These are phyloP conservation scores for Petunia hybrid DNA, from an alignment of 305 asterid genomes.

Conservation along the genomic window DNA sequence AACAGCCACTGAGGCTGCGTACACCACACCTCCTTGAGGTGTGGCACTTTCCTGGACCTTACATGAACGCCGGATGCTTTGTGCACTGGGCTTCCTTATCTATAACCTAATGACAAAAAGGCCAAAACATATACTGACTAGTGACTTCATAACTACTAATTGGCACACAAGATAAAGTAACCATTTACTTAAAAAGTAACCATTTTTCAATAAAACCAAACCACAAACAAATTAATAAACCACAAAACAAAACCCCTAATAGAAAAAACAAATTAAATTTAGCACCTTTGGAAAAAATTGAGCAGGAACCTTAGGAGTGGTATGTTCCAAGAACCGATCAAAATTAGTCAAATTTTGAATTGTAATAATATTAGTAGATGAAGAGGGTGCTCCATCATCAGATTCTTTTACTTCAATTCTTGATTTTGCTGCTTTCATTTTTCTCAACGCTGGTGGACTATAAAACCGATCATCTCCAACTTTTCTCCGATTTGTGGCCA, in stretches of 20 bases:
- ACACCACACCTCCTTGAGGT: no score
- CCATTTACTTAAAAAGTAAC: neutral
- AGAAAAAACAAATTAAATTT: neutral
- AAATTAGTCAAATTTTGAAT: slow-evolving; percentile 51
- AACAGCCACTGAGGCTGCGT: no score
- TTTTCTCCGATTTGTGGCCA: slow-evolving; percentile 45
- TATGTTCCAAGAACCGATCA: slow-evolving; percentile 88
- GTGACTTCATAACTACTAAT: neutral
- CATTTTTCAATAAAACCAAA: neutral
- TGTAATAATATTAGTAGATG: neutral
- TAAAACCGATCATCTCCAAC: slow-evolving; percentile 72
- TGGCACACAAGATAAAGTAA: neutral
- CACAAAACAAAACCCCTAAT: neutral
- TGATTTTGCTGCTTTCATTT: slow-evolving; percentile 46
- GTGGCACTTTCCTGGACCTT: no score
- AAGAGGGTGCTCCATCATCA: slow-evolving; percentile 38
- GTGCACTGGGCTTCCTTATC: neutral
- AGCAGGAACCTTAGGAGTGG: slow-evolving; percentile 80
- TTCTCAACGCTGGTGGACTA: slow-evolving; percentile 88
- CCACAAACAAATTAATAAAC: neutral
- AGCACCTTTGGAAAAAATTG: slow-evolving; percentile 77
- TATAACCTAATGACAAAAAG: neutral
- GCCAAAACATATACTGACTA: neutral
- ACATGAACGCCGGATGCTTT: no score
- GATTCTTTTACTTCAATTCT: slow-evolving; percentile 50